Evolutionary conservation across 2,329 filamentous ascomycete species (phyloP).

Genomic region (Venturia nashicola): DNA sequence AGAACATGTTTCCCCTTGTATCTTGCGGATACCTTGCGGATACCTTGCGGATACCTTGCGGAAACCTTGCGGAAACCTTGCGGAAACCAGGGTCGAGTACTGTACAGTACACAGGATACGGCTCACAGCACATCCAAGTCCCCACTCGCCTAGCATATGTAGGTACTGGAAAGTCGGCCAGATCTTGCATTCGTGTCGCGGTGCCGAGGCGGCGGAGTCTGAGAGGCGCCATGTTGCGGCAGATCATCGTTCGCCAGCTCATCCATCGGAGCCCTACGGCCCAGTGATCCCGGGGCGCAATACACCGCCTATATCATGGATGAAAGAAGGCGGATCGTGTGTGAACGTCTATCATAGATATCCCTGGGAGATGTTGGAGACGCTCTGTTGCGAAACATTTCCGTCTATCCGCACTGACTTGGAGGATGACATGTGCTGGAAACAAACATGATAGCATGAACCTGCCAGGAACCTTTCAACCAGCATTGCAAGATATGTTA

Average conservation of each 20-base stretch:
- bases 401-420: not conserved
- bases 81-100: not conserved
- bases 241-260: slow-evolving; percentile 13
- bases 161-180: not conserved
- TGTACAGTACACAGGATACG: no score
- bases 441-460: slow-evolving; percentile 7
- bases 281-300: not conserved
- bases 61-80: no score
- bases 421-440: slow-evolving; percentile 3
- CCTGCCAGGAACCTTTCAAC: not conserved
- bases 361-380: not conserved
- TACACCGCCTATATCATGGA: slow-evolving; percentile 8
- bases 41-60: no score
- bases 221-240: slow-evolving; percentile 7
- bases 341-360: not conserved
- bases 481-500: slow-evolving; percentile 2
- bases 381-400: not conserved
- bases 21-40: not conserved
- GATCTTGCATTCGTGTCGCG: not conserved
- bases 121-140: not conserved
- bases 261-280: slow-evolving; percentile 8
- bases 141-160: not conserved
- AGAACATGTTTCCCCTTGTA: not conserved
- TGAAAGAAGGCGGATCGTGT: not conserved
- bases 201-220: slow-evolving; percentile 6